Conservation (phyloP, 257 asterid genomes). For the Henckelia pumila region DNA sequence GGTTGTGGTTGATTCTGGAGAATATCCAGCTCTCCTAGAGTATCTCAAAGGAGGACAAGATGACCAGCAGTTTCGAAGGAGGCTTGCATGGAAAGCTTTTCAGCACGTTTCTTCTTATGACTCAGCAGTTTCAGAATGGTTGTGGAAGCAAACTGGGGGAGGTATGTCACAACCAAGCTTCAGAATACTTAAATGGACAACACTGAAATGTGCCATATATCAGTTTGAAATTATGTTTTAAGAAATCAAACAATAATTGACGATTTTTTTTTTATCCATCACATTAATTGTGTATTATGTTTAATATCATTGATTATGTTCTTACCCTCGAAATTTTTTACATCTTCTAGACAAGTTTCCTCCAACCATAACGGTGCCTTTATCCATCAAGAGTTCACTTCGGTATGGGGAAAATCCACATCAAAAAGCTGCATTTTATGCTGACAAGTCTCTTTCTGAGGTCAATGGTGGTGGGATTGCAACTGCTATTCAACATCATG, state of each 20-base stretch:
- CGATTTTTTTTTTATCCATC: not conserved
- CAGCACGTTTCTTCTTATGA: constrained; percentile 96
- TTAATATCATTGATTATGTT: constrained; percentile 1
- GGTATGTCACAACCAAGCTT: constrained; percentile 37
- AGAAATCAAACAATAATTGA: too few relatives aligned
- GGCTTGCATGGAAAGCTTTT: constrained; percentile 94
- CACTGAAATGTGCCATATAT: not conserved
- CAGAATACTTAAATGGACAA: constrained; percentile 9
- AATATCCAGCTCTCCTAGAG: constrained; percentile 72
- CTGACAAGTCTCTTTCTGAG: constrained; percentile 89
- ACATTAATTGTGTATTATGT: not conserved
- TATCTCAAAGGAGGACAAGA: constrained; percentile 57
- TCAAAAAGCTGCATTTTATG: constrained; percentile 94
- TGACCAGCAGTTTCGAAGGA: constrained; percentile 64
- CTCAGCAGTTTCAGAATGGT: constrained; percentile 98
- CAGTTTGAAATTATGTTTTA: not conserved
- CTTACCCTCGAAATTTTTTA: constrained; percentile 24
- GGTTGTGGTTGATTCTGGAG: constrained; percentile 88
- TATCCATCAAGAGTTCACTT: constrained; percentile 75
- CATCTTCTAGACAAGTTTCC: constrained; percentile 69
- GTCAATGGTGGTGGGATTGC: constrained; percentile 95
- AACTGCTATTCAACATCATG: constrained; percentile 85
- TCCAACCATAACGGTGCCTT: constrained; percentile 67
- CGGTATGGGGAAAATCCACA: constrained; percentile 99
- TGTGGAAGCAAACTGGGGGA: constrained; percentile 87